Conservation (phyloP, 352 stramenopile species). For the Pythium oligandrum region DNA sequence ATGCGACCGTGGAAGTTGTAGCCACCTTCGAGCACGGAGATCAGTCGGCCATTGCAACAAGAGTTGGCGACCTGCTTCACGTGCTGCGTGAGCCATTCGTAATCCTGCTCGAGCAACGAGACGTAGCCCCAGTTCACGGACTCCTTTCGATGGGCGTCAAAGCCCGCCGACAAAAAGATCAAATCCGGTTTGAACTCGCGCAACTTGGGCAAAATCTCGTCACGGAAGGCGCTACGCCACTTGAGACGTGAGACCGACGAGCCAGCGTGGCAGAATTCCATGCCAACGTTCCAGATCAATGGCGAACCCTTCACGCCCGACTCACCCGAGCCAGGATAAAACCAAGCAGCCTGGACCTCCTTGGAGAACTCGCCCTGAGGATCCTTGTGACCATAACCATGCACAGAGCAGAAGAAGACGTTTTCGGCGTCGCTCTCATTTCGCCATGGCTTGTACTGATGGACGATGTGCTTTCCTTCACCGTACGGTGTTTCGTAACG, state of each 20-base stretch:
- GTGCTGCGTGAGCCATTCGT: slow-evolving; percentile 74
- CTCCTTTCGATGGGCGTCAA: slow-evolving; percentile 79
- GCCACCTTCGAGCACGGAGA: slow-evolving; percentile 82
- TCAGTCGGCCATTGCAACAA: slow-evolving; percentile 63
- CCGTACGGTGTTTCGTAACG: slow-evolving; percentile 89
- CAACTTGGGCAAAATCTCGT: slow-evolving; percentile 53
- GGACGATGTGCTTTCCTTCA: slow-evolving; percentile 72
- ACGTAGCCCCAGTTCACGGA: slow-evolving; percentile 79
- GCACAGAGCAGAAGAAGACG: slow-evolving; percentile 94
- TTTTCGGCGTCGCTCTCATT: slow-evolving; percentile 92
- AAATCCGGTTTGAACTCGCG: slow-evolving; percentile 62
- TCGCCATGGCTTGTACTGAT: slow-evolving; percentile 95
- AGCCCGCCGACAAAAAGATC: slow-evolving; percentile 80
- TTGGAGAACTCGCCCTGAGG: slow-evolving; percentile 38
- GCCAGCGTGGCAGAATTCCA: slow-evolving; percentile 46
- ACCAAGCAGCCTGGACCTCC: slow-evolving; percentile 48
- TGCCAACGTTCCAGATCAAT: slow-evolving; percentile 63
- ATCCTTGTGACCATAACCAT: slow-evolving; percentile 76
- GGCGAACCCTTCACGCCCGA: slow-evolving; percentile 31
- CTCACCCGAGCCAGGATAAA: slow-evolving; percentile 74
- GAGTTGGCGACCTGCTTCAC: slow-evolving; percentile 73
- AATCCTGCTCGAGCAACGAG: slow-evolving; percentile 75
- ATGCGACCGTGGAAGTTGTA: slow-evolving; percentile 86
- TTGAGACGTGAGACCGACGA: slow-evolving; percentile 57
- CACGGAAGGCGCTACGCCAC: slow-evolving; percentile 72